These are phyloP conservation scores for Dichomitus squalens DNA, from an alignment of 1,284 basidiomycete genomes.

Conservation along the genomic window DNA sequence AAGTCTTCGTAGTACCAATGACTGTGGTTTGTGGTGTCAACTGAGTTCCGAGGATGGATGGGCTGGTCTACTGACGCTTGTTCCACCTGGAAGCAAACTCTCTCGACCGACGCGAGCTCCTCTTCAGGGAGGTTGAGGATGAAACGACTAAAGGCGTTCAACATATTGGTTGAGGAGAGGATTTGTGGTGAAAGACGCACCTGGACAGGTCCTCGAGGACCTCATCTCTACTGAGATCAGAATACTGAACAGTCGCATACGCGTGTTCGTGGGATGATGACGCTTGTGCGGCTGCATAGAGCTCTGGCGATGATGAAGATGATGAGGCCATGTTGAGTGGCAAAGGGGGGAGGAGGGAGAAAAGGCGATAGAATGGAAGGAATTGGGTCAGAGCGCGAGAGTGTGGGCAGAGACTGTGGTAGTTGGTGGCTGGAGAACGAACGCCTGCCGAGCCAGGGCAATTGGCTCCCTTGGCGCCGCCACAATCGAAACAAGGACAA, in stretches of 20 bases:
- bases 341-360: slow-evolving; percentile 32
- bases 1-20: slow-evolving; percentile 99
- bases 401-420: slow-evolving; percentile 20
- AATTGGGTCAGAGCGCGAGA: slow-evolving; percentile 20
- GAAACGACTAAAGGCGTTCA: slow-evolving; percentile 71
- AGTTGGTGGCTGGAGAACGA: slow-evolving; percentile 26
- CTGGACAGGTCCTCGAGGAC: slow-evolving; percentile 91
- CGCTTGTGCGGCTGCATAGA: slow-evolving; percentile 50
- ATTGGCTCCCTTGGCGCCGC: slow-evolving; percentile 20
- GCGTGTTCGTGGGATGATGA: slow-evolving; percentile 32
- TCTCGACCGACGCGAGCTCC: slow-evolving; percentile 88
- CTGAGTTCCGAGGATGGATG: slow-evolving; percentile 11
- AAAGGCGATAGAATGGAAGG: slow-evolving; percentile 29
- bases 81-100: slow-evolving; percentile 98
- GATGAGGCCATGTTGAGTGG: slow-evolving; percentile 49
- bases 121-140: slow-evolving; percentile 95
- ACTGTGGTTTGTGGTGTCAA: slow-evolving; percentile 42
- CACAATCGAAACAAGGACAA: slow-evolving; percentile 24
- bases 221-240: slow-evolving; percentile 54
- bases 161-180: neutral
- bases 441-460: slow-evolving; percentile 18
- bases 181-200: slow-evolving; percentile 39
- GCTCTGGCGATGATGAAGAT: slow-evolving; percentile 76
- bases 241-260: slow-evolving; percentile 25
- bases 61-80: slow-evolving; percentile 77